Evolutionary conservation across 495 filamentous ascomycete genomes (phyloP), one percentile per base, ranked within the genome.

Genomic region (Friedmanniomyces endolithicus): DNA sequence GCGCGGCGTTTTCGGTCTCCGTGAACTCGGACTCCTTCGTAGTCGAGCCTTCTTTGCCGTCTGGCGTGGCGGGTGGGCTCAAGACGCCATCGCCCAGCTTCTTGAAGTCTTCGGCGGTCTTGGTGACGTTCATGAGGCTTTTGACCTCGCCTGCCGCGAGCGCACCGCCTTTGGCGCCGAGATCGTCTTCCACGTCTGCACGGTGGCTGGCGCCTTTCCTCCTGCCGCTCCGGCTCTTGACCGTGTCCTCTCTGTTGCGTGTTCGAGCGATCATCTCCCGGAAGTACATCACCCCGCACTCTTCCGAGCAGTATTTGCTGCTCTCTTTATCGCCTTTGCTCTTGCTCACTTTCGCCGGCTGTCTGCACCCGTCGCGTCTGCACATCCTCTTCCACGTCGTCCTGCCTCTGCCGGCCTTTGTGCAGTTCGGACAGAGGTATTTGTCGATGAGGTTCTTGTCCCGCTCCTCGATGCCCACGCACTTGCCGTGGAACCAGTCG

Each of bases 341-440:
- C 25, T 68, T 70, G 14, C 62, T 64, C 17, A 74, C 64, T 20
- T 81, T 73, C 25, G 81, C 83, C 19, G 83, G 80, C 60, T 78
- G 76, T 33, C 79, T 69, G 60, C 83, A 87, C 25, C 72, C 76
- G 11, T 69, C 52, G 23, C 80, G 66, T 23, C 83, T 74, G 58
- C 83, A 87, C 74, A 84, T 82, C 14, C 78, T 76, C 66, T 84
- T 85, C 80, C 79, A 87, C 9, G 77, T 78, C 14, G 84, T 86
- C 50, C 70, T 64, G 1, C 76, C 75, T 20, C 72, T 70, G 14
- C 76, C 78, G 1, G 69, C 63, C 14, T 70, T 66, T 50, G 70
- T 69, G 68, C 84, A 87, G 33, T 77, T 78, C 0, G 80, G 82
- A 56, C 84, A 87, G 55, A 85, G 80, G 62, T 83, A 87, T 53